Evolutionary conservation across 345 rosid species (phyloP), one percentile per base, ranked within the genome.

Genomic region (Euphorbia tirucalli): DNA sequence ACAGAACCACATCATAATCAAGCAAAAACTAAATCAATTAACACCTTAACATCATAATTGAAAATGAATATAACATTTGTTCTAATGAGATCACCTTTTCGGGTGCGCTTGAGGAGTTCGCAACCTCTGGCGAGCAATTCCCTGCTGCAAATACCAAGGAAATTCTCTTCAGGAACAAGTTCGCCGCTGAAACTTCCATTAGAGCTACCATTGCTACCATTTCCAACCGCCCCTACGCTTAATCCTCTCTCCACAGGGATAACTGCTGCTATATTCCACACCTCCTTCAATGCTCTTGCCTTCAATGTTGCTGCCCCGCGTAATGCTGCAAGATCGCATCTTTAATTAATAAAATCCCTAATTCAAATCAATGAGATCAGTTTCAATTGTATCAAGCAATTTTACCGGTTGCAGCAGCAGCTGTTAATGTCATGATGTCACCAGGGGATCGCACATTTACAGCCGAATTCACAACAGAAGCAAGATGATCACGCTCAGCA

Each of bases 21-120:
- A 37, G 1, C 4, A 15, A 48, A 48, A 48, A 48, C n/a, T 48
- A 11, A 48, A 15, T 48, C n/a, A 52, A 52, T 21, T 52, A 52
- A 50, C 44, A 0, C 56, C 1, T 19, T 4, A 19, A 52, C 57
- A 52, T 6, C 21, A 0, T 31, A 16, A n/a, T n/a, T n/a, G n/a
- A n/a, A n/a, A n/a, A n/a, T n/a, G n/a, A n/a, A n/a, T n/a, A n/a
- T n/a, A n/a, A n/a, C n/a, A n/a, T n/a, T n/a, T n/a, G n/a, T n/a
- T n/a, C n/a, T n/a, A n/a, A n/a, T n/a, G 6, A 59, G 7, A 35
- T 72, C 71, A 95, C 99, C 99, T 87, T 82, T 87, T 32, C 99
- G 96, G 46, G 99, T 95, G 74, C 97, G 95, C 75, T 95, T 95
- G 67, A 95, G 97, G 35, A 95, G 89, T 78, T 95, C 97, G 22